These are phyloP conservation scores for Tulasnella sp. DNA, from an alignment of 768 basidiomycete species.

Conservation along the genomic window DNA sequence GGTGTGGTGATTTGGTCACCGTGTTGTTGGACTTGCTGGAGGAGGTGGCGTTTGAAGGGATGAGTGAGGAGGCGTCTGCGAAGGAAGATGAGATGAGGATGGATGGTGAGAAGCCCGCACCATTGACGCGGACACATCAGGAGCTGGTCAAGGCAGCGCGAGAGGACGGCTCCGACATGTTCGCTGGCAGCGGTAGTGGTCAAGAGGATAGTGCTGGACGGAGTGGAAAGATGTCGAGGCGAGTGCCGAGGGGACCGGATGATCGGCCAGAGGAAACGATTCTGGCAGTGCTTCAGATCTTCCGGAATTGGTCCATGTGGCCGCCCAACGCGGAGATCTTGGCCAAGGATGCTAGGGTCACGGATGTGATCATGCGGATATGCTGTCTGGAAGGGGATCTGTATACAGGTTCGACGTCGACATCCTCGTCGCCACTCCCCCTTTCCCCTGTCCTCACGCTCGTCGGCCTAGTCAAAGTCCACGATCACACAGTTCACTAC, in stretches of 20 bases:
- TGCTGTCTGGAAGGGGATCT: slow-evolving; percentile 35
- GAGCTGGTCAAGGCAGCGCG: slow-evolving; percentile 48
- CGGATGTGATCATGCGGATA: slow-evolving; percentile 59
- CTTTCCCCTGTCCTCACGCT: slow-evolving; percentile 53
- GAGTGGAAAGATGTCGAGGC: background rate
- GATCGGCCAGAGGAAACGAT: slow-evolving; percentile 61
- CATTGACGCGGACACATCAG: slow-evolving; percentile 46
- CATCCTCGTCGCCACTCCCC: slow-evolving; percentile 30
- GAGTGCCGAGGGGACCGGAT: slow-evolving; percentile 29
- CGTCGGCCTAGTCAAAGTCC: slow-evolving; percentile 55
- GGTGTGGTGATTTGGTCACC: slow-evolving; percentile 70
- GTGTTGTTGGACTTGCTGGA: slow-evolving; percentile 81
- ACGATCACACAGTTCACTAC: slow-evolving; percentile 66
- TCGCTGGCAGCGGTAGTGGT: slow-evolving; percentile 31
- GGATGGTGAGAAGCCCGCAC: slow-evolving; percentile 16
- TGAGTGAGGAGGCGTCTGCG: slow-evolving; percentile 25
- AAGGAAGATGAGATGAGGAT: background rate
- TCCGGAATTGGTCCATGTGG: slow-evolving; percentile 75
- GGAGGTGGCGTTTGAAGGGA: slow-evolving; percentile 57
- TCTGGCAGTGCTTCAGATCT: slow-evolving; percentile 59
- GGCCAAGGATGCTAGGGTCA: slow-evolving; percentile 48
- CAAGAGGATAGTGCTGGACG: background rate
- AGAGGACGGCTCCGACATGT: slow-evolving; percentile 43
- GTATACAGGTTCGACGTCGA: background rate
- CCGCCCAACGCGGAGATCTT: slow-evolving; percentile 60